Percentiles rank a stretch among this genome's conserved stretches.
These are phyloP conservation scores for Tetracentron sinense DNA, from an alignment of 164 flowering plant species.

Conservation along the genomic window DNA sequence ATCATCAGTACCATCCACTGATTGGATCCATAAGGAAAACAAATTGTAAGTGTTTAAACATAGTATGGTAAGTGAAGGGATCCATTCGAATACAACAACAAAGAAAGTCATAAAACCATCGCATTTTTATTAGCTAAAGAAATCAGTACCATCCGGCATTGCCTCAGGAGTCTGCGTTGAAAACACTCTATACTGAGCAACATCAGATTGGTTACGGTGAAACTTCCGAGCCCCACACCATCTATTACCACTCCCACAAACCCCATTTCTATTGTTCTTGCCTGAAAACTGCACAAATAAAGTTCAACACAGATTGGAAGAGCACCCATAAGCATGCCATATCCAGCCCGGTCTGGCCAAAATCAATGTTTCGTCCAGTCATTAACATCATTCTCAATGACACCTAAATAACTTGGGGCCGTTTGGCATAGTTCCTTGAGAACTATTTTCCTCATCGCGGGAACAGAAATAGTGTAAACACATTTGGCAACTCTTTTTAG, in stretches of 20 bases:
- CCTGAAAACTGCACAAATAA: conserved; percentile 23
- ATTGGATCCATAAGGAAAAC: background rate
- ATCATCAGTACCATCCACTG: conserved; percentile 47
- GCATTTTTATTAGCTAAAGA: too few relatives aligned
- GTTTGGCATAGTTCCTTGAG: too few relatives aligned
- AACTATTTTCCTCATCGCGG: too few relatives aligned
- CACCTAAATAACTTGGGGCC: too few relatives aligned
- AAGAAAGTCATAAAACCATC: too few relatives aligned
- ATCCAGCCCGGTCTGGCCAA: conserved; percentile 42
- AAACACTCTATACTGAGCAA: too few relatives aligned
- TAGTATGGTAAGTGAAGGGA: background rate
- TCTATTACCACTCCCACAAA: conserved; percentile 16
- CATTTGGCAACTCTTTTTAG: too few relatives aligned
- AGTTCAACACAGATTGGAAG: conserved; percentile 32
- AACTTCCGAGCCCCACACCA: conserved; percentile 26
- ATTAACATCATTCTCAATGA: conserved; percentile 54
- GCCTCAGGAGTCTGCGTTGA: conserved; percentile 51
- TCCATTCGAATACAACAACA: background rate
- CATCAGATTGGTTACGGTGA: conserved; percentile 27
- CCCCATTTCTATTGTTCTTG: conserved; percentile 24
- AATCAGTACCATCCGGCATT: conserved; percentile 41
- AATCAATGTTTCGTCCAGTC: conserved; percentile 51
- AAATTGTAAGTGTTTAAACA: background rate
- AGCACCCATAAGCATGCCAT: conserved; percentile 49
- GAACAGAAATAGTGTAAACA: too few relatives aligned